phyloP scores from a whole-genome alignment of 805 yeast species.

The Torulaspora quercuum region DNA sequence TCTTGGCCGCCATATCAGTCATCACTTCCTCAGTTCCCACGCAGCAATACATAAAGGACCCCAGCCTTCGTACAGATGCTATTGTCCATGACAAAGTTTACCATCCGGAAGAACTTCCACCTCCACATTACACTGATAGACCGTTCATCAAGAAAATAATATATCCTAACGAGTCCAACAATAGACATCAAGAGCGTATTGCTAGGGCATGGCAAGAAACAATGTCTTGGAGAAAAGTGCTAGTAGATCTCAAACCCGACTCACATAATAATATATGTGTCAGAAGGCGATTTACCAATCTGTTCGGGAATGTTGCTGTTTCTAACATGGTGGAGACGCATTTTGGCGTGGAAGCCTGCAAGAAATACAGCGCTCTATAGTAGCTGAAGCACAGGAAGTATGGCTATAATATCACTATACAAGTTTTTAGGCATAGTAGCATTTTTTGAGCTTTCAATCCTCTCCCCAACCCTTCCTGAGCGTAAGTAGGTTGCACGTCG shows the following conservation, averaged over 20 bases:
- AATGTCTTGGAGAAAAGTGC: slow-evolving; percentile 86
- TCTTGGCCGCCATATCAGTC: slow-evolving; percentile 74
- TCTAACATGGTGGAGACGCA: slow-evolving; percentile 66
- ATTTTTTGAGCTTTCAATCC: too few species aligned
- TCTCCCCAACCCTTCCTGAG: too few species aligned
- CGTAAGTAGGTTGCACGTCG: too few species aligned
- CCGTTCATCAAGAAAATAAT: slow-evolving; percentile 29
- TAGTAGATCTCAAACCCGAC: slow-evolving; percentile 82
- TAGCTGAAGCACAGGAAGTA: neutral
- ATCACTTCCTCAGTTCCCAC: slow-evolving; percentile 80
- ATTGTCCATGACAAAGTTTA: slow-evolving; percentile 83
- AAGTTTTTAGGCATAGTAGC: too few species aligned
- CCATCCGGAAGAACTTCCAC: slow-evolving; percentile 61
- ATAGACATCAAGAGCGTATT: slow-evolving; percentile 56
- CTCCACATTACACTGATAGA: slow-evolving; percentile 39
- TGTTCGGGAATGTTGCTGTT: slow-evolving; percentile 94
- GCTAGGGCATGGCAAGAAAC: slow-evolving; percentile 86
- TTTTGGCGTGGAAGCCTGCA: slow-evolving; percentile 33
- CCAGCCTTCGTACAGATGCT: slow-evolving; percentile 56
- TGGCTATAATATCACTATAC: slow-evolving; percentile 1
- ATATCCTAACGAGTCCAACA: slow-evolving; percentile 33
- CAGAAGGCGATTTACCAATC: slow-evolving; percentile 82
- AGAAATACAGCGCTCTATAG: slow-evolving; percentile 13
- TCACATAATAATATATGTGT: slow-evolving; percentile 94
- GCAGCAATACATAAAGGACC: slow-evolving; percentile 61